Percentiles rank a stretch among this genome's conserved stretches.
Evolutionary conservation across 306 rosid genomes (phyloP).

Genomic region (Oemleria cerasiformis): DNA sequence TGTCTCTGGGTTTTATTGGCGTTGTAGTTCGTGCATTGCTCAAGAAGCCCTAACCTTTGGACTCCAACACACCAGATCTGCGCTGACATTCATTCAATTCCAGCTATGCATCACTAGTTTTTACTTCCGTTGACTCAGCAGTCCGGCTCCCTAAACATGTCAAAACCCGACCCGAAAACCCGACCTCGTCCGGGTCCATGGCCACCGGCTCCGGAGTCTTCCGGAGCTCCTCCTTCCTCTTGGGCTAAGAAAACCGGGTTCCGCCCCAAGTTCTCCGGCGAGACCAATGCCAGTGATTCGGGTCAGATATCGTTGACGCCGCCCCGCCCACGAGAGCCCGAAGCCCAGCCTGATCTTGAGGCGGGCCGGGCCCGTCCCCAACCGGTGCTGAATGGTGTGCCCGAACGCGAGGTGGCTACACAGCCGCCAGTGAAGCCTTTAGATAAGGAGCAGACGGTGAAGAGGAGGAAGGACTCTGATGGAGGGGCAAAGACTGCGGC

Average conservation of each 20-base stretch:
- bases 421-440: constrained; percentile 4
- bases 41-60: background rate
- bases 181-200: constrained; percentile 76
- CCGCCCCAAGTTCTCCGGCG: constrained; percentile 89
- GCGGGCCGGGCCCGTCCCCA: constrained; percentile 43
- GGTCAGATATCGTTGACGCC: constrained; percentile 52
- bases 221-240: constrained; percentile 76
- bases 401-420: constrained; percentile 31
- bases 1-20: background rate
- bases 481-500: constrained; percentile 49
- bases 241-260: constrained; percentile 97
- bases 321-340: constrained; percentile 37
- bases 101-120: constrained; percentile 38
- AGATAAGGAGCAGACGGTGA: constrained; percentile 43
- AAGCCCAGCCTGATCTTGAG: constrained; percentile 54
- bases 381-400: constrained; percentile 36
- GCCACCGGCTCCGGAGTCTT: constrained; percentile 58
- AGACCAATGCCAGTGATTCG: constrained; percentile 64
- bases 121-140: background rate
- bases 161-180: constrained; percentile 63
- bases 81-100: background rate
- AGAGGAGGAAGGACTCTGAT: constrained; percentile 71
- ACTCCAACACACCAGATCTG: constrained; percentile 50
- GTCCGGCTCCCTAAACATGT: constrained; percentile 32
- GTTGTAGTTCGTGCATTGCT: background rate